Percentiles rank a stretch among this genome's conserved stretches.
Evolutionary conservation across 805 yeast genomes (phyloP).

Genomic region (Suhomyces canberraensis): DNA sequence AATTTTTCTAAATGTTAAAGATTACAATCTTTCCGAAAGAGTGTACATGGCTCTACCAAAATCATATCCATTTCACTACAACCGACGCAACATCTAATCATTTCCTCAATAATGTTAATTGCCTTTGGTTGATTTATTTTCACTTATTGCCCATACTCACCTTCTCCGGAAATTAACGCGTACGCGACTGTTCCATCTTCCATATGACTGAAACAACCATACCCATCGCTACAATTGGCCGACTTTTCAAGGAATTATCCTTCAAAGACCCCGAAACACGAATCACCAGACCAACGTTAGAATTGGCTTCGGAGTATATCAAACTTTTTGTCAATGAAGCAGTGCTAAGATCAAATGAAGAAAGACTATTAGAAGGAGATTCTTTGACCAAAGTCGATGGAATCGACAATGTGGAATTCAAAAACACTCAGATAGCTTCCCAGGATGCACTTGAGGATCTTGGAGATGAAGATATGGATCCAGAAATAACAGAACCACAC

Average conservation of each 20-base stretch:
- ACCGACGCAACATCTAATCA: no score
- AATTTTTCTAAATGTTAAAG: conserved; percentile 39
- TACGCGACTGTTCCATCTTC: neutral
- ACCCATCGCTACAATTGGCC: conserved; percentile 38
- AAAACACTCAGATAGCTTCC: conserved; percentile 4
- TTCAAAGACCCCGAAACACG: conserved; percentile 46
- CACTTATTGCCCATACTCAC: no score
- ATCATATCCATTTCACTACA: no score
- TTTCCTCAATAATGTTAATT: no score
- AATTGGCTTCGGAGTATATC: conserved; percentile 52
- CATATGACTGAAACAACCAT: neutral
- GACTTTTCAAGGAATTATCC: conserved; percentile 50
- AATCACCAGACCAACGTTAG: conserved; percentile 47
- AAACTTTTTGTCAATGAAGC: conserved; percentile 59
- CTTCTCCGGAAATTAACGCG: no score
- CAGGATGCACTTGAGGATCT: conserved; percentile 13
- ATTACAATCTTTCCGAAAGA: conserved; percentile 88
- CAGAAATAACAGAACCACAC: conserved; percentile 15
- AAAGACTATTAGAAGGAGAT: conserved; percentile 33
- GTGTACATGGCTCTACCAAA: no score
- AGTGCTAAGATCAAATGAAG: conserved; percentile 54
- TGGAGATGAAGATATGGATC: conserved; percentile 8
- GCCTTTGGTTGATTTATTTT: no score
- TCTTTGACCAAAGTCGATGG: conserved; percentile 28
- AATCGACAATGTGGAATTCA: conserved; percentile 23